Conservation (phyloP, 2,329 filamentous ascomycete species). For the Xylaria sp. region DNA sequence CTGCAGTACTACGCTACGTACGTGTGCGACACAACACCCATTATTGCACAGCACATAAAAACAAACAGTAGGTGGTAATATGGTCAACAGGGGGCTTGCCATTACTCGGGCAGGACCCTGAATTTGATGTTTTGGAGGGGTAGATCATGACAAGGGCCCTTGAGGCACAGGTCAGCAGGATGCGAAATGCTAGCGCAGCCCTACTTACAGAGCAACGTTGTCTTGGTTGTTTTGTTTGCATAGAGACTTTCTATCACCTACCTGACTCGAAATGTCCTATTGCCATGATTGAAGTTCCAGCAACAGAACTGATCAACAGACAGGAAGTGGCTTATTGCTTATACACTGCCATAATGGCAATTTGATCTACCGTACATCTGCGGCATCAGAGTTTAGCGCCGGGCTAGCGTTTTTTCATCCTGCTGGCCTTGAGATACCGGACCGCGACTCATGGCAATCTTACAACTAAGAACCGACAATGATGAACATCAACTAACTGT, state of each 20-base stretch:
- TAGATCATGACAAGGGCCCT: constrained; percentile 19
- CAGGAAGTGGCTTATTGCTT: constrained; percentile 4
- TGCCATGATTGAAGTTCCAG: neutral
- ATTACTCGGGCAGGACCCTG: constrained; percentile 21
- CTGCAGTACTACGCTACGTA: neutral
- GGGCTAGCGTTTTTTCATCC: constrained; percentile 4
- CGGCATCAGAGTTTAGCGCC: neutral
- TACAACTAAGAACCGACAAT: neutral
- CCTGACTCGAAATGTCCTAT: too few species aligned
- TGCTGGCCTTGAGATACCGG: constrained; percentile 7
- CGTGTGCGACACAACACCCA: constrained; percentile 12
- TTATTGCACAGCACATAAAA: neutral
- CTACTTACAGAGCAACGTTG: neutral
- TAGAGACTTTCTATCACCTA: neutral
- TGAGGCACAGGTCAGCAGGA: neutral
- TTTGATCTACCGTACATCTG: constrained; percentile 4
- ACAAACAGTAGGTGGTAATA: neutral
- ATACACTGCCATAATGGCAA: neutral
- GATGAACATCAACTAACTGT: constrained; percentile 7
- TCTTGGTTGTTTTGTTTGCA: constrained; percentile 3
- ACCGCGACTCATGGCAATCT: neutral
- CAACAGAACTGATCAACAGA: neutral
- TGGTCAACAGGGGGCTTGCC: neutral
- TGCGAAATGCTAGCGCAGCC: neutral
- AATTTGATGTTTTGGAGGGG: constrained; percentile 8